phyloP scores from a whole-genome alignment of 495 filamentous ascomycete species.

The Tuber melanosporum region DNA sequence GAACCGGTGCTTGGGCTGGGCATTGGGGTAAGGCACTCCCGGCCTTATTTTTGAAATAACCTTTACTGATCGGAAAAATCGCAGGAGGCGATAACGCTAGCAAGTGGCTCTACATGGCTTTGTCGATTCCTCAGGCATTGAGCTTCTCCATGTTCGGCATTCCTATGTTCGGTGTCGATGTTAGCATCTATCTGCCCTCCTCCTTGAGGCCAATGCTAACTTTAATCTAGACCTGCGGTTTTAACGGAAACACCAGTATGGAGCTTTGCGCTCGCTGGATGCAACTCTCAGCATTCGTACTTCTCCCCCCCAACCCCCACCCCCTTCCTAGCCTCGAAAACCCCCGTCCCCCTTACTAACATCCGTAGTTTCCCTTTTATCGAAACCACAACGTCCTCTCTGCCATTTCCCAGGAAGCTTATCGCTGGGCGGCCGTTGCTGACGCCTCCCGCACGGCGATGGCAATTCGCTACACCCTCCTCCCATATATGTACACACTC shows the following conservation, averaged over 20 bases:
- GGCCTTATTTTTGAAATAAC: neutral
- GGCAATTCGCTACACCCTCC: conserved; percentile 63
- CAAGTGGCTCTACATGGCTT: conserved; percentile 63
- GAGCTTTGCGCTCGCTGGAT: conserved; percentile 84
- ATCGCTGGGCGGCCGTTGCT: conserved; percentile 63
- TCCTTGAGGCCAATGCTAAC: neutral
- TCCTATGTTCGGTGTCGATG: conserved; percentile 77
- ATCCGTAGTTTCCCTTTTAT: conserved; percentile 60
- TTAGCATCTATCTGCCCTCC: neutral
- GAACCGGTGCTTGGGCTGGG: conserved; percentile 70
- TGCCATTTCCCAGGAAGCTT: conserved; percentile 66
- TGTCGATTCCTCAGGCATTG: conserved; percentile 73
- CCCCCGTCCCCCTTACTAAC: neutral
- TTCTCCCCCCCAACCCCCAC: conserved; percentile 34
- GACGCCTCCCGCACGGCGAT: conserved; percentile 63
- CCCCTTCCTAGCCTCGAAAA: neutral
- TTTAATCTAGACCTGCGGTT: conserved; percentile 58
- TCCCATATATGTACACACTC: conserved; percentile 78
- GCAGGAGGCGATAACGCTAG: conserved; percentile 63
- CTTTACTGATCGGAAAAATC: neutral
- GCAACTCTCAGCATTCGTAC: conserved; percentile 78
- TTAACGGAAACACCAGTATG: conserved; percentile 61
- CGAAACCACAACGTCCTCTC: conserved; percentile 42
- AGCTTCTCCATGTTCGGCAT: conserved; percentile 76
- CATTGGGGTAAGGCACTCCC: conserved; percentile 58